Conservation (phyloP, 2,329 filamentous ascomycete genomes). For the Arthrinium puccinioides region DNA sequence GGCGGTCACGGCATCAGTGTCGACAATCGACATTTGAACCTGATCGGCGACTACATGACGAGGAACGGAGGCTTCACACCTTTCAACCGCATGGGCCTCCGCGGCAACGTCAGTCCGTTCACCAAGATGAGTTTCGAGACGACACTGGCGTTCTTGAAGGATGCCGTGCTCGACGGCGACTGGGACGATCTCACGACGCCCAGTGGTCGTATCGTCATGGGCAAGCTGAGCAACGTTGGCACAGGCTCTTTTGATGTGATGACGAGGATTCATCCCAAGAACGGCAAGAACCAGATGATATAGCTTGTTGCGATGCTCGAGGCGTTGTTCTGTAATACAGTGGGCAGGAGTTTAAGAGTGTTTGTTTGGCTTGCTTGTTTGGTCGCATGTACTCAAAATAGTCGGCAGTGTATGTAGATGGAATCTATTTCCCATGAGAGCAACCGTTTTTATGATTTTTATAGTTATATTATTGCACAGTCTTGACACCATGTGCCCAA, state of each 20-base stretch:
- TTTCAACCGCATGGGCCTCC: constrained; percentile 86
- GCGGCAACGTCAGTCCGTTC: constrained; percentile 79
- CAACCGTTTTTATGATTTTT: too few species aligned
- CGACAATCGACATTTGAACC: constrained; percentile 83
- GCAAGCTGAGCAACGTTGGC: constrained; percentile 72
- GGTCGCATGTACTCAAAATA: too few species aligned
- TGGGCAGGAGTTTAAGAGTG: too few species aligned
- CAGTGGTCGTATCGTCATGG: constrained; percentile 81
- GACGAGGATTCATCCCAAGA: constrained; percentile 48
- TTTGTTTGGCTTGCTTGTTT: too few species aligned
- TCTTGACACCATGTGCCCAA: too few species aligned
- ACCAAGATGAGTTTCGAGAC: constrained; percentile 99
- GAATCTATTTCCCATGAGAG: too few species aligned
- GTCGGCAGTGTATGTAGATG: too few species aligned
- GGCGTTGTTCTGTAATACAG: too few species aligned
- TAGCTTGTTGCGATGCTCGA: too few species aligned
- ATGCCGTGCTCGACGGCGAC: constrained; percentile 84
- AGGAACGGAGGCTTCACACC: constrained; percentile 80
- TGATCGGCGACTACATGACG: constrained; percentile 99
- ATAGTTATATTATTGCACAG: too few species aligned
- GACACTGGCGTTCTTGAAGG: constrained; percentile 85
- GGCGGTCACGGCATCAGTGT: constrained; percentile 85
- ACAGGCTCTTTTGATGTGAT: constrained; percentile 91
- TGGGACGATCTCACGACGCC: constrained; percentile 83
- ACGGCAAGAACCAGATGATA: constrained; percentile 26